These are phyloP conservation scores for Metschnikowia drakensbergensis DNA, from an alignment of 805 yeast genomes.

Conservation along the genomic window DNA sequence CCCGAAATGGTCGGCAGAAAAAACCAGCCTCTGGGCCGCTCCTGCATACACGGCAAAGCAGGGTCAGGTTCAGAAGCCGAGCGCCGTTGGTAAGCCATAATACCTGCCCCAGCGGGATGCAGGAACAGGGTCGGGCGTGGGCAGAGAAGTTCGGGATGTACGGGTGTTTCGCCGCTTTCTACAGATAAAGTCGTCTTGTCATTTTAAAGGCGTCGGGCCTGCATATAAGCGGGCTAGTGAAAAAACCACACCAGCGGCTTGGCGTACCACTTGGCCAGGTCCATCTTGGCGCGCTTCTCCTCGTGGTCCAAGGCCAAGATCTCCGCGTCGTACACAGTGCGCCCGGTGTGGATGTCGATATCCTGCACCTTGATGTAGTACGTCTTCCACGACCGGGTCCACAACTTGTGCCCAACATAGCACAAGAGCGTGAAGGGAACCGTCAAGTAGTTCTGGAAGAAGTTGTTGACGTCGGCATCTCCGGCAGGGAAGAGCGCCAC, in stretches of 20 bases:
- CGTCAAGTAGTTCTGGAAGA: conserved; percentile 28
- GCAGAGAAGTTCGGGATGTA: no score
- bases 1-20: no score
- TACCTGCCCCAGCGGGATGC: no score
- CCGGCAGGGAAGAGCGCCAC: conserved; percentile 38
- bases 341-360: conserved; percentile 21
- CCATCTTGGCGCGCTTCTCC: conserved; percentile 17
- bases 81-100: no score
- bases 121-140: no score
- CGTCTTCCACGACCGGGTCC: conserved; percentile 21
- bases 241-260: conserved; percentile 19
- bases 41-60: no score
- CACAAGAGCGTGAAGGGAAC: conserved; percentile 22
- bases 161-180: neutral
- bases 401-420: conserved; percentile 24
- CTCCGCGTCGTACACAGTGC: conserved; percentile 24
- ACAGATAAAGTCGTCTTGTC: neutral
- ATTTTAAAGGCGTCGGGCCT: no score
- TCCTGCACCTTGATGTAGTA: conserved; percentile 19
- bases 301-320: conserved; percentile 23
- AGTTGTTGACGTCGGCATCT: conserved; percentile 24
- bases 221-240: conserved; percentile 4
- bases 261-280: conserved; percentile 15
- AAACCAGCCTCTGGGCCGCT: no score
- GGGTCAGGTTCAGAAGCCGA: no score